A percentile compares a stretch with the other conserved stretches of the same genome.
Evolutionary conservation across 108 stramenopile species (phyloP).

Genomic region (Fragilariopsis cylindrus): DNA sequence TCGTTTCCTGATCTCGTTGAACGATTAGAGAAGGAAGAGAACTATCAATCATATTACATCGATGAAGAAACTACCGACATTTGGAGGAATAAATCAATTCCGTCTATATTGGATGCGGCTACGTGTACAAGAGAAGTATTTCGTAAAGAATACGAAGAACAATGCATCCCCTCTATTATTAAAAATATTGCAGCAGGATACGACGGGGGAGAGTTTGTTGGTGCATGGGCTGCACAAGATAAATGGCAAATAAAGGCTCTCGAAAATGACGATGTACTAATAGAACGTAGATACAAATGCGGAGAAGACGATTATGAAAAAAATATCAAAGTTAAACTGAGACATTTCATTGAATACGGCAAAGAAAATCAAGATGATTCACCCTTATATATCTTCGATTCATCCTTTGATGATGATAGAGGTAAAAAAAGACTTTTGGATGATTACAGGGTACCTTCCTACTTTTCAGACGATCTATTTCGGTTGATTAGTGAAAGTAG

Average conservation of each 20-base stretch:
- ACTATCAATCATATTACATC: constrained; percentile 26
- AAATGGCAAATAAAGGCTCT: constrained; percentile 63
- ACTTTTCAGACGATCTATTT: constrained; percentile 96
- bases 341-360: constrained; percentile 88
- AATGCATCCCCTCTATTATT: constrained; percentile 69
- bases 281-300: constrained; percentile 81
- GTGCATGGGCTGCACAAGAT: constrained; percentile 65
- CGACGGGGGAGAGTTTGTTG: constrained; percentile 39
- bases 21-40: constrained; percentile 13
- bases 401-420: constrained; percentile 85
- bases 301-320: constrained; percentile 98
- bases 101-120: constrained; percentile 64
- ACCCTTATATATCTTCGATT: constrained; percentile 98
- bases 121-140: constrained; percentile 54
- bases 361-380: constrained; percentile 88
- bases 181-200: constrained; percentile 62
- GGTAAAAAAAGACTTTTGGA: constrained; percentile 54
- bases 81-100: constrained; percentile 23
- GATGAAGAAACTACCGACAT: constrained; percentile 12
- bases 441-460: constrained; percentile 85
- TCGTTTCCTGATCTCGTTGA: constrained; percentile 62
- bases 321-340: constrained; percentile 85
- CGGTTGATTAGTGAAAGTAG: constrained; percentile 84
- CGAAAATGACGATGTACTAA: constrained; percentile 41
- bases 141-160: constrained; percentile 53